Conservation (phyloP, 495 filamentous ascomycete genomes). For the Pyrenula massariospora region DNA sequence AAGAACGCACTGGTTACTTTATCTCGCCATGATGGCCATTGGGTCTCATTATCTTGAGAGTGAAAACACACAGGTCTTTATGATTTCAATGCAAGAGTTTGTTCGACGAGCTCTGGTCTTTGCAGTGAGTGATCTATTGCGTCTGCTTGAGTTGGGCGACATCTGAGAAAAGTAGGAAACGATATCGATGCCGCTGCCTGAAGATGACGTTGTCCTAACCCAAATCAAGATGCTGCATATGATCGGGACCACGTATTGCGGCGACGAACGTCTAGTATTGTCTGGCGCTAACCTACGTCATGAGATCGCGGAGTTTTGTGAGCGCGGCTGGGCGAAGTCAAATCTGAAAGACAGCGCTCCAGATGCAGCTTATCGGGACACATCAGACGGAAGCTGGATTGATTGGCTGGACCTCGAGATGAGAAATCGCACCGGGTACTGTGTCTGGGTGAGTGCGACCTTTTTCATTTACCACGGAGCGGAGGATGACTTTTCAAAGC, state of each 20-base stretch:
- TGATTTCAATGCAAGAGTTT: conserved; percentile 30
- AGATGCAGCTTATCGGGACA: too few species aligned
- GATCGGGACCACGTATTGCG: conserved; percentile 28
- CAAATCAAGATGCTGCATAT: conserved; percentile 29
- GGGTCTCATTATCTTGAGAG: conserved; percentile 26
- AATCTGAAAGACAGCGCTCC: too few species aligned
- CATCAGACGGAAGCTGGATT: background rate
- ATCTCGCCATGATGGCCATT: conserved; percentile 30
- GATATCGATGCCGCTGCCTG: background rate
- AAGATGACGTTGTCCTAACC: background rate
- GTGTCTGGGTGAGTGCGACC: conserved; percentile 26
- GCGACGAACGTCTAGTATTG: conserved; percentile 15
- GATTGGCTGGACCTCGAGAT: conserved; percentile 16
- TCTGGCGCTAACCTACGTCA: conserved; percentile 18
- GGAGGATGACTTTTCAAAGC: conserved; percentile 11
- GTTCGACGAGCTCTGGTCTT: conserved; percentile 25
- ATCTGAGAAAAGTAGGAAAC: background rate
- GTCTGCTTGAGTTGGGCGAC: too few species aligned
- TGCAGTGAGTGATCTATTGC: conserved; percentile 23
- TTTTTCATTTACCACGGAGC: too few species aligned
- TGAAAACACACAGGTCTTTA: conserved; percentile 15
- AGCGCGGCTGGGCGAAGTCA: conserved; percentile 12
- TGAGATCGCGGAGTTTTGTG: conserved; percentile 21
- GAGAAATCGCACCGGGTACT: conserved; percentile 28
- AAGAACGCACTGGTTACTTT: conserved; percentile 28